Base-by-base conservation (phyloP, 2,329 filamentous ascomycete genomes). In the Blastomyces parvus region DNA sequence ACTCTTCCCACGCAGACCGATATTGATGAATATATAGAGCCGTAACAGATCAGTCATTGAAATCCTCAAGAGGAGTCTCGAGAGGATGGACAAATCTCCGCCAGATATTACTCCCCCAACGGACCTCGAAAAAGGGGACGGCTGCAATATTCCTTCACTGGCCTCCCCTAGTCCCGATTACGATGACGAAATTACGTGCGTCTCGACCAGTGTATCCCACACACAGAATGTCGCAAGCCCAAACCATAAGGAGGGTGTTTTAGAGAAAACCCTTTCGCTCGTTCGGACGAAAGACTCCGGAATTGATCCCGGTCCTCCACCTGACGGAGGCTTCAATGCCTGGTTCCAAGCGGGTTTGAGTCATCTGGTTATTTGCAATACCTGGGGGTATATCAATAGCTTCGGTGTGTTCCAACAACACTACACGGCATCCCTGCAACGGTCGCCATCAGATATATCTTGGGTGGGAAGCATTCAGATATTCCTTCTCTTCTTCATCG, bases 321-420 rank as follows among this genome's bases (percentile, higher is more conserved):
- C 77, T 5, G 77, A 85, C 62, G 83, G 83, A 8, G 83, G 83
- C 0, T 68, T 80, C 36, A 69, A 74, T 40, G 83, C 83, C n/a
- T 85, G 83, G 83, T 73, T 78, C 0, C 83, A 85, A 68, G 82
- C 82, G 3, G 75, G 78, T 1, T 74, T 83, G 13, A 79, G 75
- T 1, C 83, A 83, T 67, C 72, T 82, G 58, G 76, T 84, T 56
- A 82, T 83, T 67, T 82, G 85, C 70, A 84, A 81, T 66, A 83
- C 83, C 0, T 86, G 84, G 79, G 77, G 77, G 3, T 81, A 79
- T 64, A 77, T 82, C 68, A 80, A 79, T 55, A 80, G 80, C n/a
- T 85, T 83, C 64, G 83, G 83, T 3, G 78, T 81, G 2, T 85
- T 83, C 63, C 82, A 85, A 65, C 78, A 78, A 3, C 80, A 81